Base-by-base conservation (phyloP, 495 filamentous ascomycete genomes). In the Halenospora varia region DNA sequence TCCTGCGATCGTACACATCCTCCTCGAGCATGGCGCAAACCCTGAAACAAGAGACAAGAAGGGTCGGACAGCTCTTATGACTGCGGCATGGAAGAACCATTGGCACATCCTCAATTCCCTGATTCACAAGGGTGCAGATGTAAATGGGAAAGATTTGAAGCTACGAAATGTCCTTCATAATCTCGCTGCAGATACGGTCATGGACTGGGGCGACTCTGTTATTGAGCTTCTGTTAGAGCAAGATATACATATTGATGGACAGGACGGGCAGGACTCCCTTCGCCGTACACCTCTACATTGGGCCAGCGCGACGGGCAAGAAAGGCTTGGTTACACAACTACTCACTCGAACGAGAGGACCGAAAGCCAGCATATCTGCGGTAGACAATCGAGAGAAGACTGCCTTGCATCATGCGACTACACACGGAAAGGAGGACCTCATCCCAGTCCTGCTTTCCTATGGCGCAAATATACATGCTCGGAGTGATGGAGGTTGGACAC, bases 301-400 rank as follows among this genome's bases (percentile, higher is more conserved):
- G 84, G 83, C 84, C 23, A 81, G 81, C 54, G 82, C 78, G 18
- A 83, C 82, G 42, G 80, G 82, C 10, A 86, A 86, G 63, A 63
- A 72, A 41, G 69, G 70, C 20, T 66, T 88, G 18, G 80, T 75
- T n/a, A 73, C 78, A 61, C 60, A 79, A 63, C 70, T 88, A 42
- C 70, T 88, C 4, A 76, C 67, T 15, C 53, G 77, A 23, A 63
- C 71, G 1, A 66, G 69, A 49, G 68, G 69, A 6, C 72, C 72
- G 2, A 67, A 64, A 25, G 83, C 77, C 3, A 62, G 75, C 41
- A 70, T 86, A 23, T 17, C 48, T 25, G 78, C 78, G 0, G 71
- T 74, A 3, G 83, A 86, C 59, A 71, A 76, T 50, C 69, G 83
- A 51, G 81, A 78, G 55, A 84, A 84, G 64, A 85, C 83, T 0